Conservation (phyloP, 2,329 filamentous ascomycete genomes). For the Fusarium verrucosum region DNA sequence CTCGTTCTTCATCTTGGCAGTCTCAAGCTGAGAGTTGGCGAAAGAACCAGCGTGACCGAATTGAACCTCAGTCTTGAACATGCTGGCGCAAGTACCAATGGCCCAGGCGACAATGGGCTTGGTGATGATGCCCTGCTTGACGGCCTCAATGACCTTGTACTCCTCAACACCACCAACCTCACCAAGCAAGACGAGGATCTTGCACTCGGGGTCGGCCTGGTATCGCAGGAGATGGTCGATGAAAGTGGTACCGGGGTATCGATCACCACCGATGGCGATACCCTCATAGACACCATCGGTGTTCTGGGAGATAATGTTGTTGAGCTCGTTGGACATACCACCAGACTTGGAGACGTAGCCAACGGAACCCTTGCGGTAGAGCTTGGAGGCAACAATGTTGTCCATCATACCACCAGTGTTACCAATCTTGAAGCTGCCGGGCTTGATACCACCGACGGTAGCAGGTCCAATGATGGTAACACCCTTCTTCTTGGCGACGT, state of each 20-base stretch:
- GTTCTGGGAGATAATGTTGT: conserved; percentile 98
- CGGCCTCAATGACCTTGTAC: conserved; percentile 98
- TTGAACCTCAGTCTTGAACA: conserved; percentile 99
- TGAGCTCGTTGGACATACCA: conserved; percentile 99
- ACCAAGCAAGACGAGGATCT: conserved; percentile 94
- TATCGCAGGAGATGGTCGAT: conserved; percentile 98
- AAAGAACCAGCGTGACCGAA: conserved; percentile 99
- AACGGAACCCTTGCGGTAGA: conserved; percentile 98
- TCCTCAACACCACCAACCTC: conserved; percentile 99
- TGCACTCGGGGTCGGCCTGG: conserved; percentile 96
- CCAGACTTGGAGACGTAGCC: conserved; percentile 99
- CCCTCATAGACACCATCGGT: conserved; percentile 99
- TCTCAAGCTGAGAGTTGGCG: conserved; percentile 99
- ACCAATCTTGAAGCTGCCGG: conserved; percentile 98
- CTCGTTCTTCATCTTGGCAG: conserved; percentile 95
- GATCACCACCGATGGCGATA: conserved; percentile 98
- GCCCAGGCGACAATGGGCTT: conserved; percentile 99
- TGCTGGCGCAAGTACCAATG: conserved; percentile 97
- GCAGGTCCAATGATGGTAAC: conserved; percentile 98
- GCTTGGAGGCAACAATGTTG: conserved; percentile 99
- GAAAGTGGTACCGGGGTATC: conserved; percentile 98
- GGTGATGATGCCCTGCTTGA: conserved; percentile 92
- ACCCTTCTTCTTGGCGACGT: conserved; percentile 97
- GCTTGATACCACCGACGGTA: conserved; percentile 99
- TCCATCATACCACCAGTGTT: conserved; percentile 99